Evolutionary conservation across 2,329 filamentous ascomycete genomes (phyloP).

Genomic region (Calonectria honghensis): DNA sequence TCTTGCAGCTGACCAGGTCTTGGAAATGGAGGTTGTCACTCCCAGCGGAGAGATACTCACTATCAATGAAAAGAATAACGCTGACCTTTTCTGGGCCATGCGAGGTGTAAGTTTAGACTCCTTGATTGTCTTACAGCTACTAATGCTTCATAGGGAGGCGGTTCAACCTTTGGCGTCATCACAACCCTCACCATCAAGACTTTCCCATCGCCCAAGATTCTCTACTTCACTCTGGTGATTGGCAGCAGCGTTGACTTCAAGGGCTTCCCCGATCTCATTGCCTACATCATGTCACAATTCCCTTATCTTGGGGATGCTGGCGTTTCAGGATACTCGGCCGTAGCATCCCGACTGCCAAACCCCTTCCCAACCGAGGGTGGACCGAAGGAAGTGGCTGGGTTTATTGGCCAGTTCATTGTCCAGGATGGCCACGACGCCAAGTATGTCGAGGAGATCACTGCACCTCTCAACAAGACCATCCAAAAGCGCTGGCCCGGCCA

Average conservation of each 20-base stretch:
- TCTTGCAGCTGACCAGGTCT: slow-evolving; percentile 77
- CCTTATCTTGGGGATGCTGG: slow-evolving; percentile 70
- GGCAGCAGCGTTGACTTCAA: slow-evolving; percentile 54
- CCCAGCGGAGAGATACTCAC: slow-evolving; percentile 69
- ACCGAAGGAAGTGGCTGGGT: slow-evolving; percentile 59
- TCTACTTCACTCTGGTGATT: slow-evolving; percentile 49
- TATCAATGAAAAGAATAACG: slow-evolving; percentile 71
- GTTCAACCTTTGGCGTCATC: slow-evolving; percentile 77
- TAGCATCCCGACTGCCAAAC: slow-evolving; percentile 61
- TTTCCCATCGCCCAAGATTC: slow-evolving; percentile 64
- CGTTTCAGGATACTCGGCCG: slow-evolving; percentile 68
- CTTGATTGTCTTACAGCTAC: not conserved
- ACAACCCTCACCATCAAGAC: slow-evolving; percentile 74
- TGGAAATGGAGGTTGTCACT: slow-evolving; percentile 75
- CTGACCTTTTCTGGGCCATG: slow-evolving; percentile 79
- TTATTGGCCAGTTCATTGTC: slow-evolving; percentile 59
- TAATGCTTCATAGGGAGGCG: slow-evolving; percentile 67
- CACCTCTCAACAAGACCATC: slow-evolving; percentile 61
- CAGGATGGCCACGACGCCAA: slow-evolving; percentile 59
- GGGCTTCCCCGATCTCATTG: slow-evolving; percentile 67
- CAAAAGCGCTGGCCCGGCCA: slow-evolving; percentile 60
- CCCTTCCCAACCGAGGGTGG: slow-evolving; percentile 59
- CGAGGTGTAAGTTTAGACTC: slow-evolving; percentile 67
- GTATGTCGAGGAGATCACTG: slow-evolving; percentile 55
- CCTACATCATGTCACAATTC: slow-evolving; percentile 67